Evolutionary conservation across 2,329 filamentous ascomycete genomes (phyloP).

Genomic region (Aspergillus sclerotialis): DNA sequence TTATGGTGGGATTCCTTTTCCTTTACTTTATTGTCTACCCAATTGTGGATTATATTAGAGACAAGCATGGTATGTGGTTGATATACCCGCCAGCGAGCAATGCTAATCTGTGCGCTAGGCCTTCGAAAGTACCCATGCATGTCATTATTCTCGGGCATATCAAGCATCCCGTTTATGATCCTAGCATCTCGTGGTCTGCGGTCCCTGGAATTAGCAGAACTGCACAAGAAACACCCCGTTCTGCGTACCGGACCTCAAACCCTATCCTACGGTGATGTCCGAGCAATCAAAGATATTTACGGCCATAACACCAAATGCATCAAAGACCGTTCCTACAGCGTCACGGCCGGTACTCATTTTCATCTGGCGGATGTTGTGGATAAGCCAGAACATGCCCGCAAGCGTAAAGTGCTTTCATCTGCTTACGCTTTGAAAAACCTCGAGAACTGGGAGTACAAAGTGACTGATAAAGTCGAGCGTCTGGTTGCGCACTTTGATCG

Average conservation of each 20-base stretch:
- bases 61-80: conserved; percentile 18
- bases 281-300: conserved; percentile 47
- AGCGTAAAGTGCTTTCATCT: conserved; percentile 44
- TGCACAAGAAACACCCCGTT: conserved; percentile 42
- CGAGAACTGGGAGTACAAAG: conserved; percentile 50
- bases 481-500: conserved; percentile 43
- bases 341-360: conserved; percentile 42
- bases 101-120: conserved; percentile 18
- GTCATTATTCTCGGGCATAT: conserved; percentile 38
- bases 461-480: conserved; percentile 44
- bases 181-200: conserved; percentile 39
- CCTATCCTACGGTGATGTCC: conserved; percentile 35
- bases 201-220: conserved; percentile 35
- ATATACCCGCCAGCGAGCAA: not conserved
- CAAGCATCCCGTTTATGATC: conserved; percentile 42
- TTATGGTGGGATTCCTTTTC: conserved; percentile 13
- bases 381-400: conserved; percentile 45
- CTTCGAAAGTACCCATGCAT: conserved; percentile 44
- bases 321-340: conserved; percentile 44
- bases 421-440: conserved; percentile 50
- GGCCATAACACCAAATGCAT: conserved; percentile 45
- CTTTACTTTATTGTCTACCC: conserved; percentile 20
- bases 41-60: conserved; percentile 19
- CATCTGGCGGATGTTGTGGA: conserved; percentile 49
- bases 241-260: conserved; percentile 42